Evolutionary conservation across 148 eudicot species (phyloP).

Genomic region (Beta vulgaris): DNA sequence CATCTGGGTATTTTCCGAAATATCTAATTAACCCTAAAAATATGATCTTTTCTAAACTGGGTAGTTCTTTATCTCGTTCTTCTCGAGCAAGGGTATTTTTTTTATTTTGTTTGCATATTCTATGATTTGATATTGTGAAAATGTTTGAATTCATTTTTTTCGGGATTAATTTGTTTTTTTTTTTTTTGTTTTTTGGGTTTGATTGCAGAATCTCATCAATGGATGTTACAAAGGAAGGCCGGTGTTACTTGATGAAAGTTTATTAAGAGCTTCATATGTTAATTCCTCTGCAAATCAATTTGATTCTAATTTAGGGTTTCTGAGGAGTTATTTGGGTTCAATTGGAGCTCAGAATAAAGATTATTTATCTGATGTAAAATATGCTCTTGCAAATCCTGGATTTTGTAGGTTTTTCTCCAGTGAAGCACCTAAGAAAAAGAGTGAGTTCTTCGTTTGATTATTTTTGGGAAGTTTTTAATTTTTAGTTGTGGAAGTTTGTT

Average conservation of each 20-base stretch:
- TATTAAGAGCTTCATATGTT: slow-evolving; percentile 23
- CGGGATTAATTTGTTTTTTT: slow-evolving; percentile 8
- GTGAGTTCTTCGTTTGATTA: slow-evolving; percentile 34
- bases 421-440: slow-evolving; percentile 77
- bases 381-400: slow-evolving; percentile 48
- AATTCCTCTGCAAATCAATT: slow-evolving; percentile 22
- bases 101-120: neutral
- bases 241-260: slow-evolving; percentile 24
- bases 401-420: slow-evolving; percentile 56
- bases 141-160: neutral
- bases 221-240: slow-evolving; percentile 43
- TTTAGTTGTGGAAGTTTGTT: neutral
- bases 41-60: slow-evolving; percentile 51
- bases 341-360: slow-evolving; percentile 40
- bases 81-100: slow-evolving; percentile 43
- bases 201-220: slow-evolving; percentile 53
- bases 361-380: slow-evolving; percentile 43
- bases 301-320: slow-evolving; percentile 51
- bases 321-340: slow-evolving; percentile 64
- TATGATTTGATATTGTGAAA: neutral
- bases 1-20: slow-evolving; percentile 18
- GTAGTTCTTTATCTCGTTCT: slow-evolving; percentile 50
- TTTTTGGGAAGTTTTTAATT: neutral
- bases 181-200: slow-evolving; percentile 6
- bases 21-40: neutral